Evolutionary conservation across 2,329 filamentous ascomycete genomes (phyloP), one percentile per base, ranked within the genome.

Genomic region (Conoideocrella luteorostrata): DNA sequence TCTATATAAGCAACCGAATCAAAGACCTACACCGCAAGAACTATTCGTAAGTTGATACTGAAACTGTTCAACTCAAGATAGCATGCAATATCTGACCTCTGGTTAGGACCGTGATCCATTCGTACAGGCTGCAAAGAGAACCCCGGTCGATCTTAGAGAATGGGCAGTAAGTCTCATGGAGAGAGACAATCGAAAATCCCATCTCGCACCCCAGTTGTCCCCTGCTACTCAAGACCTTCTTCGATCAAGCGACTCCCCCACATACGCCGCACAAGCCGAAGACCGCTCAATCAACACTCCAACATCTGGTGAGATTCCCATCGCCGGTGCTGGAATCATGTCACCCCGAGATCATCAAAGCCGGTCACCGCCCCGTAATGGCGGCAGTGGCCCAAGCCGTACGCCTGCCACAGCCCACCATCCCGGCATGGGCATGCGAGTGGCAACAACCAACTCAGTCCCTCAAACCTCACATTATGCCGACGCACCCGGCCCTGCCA

Each of bases 101-200:
- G 7, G 23, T 12, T 3, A 94, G 88, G 90, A 96, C 52, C 84
- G 85, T 49, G 93, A 98, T 60, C 82, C 89, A 4, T 98, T 98
- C 65, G 80, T 98, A 17, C 89, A 95, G 66, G 93, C 93, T 42
- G 93, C 93, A 39, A 97, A 97, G 71, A 81, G 91, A 54, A 98
- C 93, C 1, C 93, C 93, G 1, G 93, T 98, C 40, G 86, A 98
- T 62, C 75, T 98, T 26, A 81, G 86, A 63, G 87, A 89, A 50
- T 98, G 93, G 93, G 91, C 93, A 18, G 81, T 95, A 39, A 83
- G 87, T 56, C 79, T 97, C 73, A 91, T 97, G 80, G 90, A 96
- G 62, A 82, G 84, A 55, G 87, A 96, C 65, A 95, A 96, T 65
- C 87, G 93, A 61, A 95, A 95, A 65, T 95, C 90, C 22, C 91